These are phyloP conservation scores for Apiosordaria backusii DNA, from an alignment of 495 filamentous ascomycete species.

Conservation along the genomic window DNA sequence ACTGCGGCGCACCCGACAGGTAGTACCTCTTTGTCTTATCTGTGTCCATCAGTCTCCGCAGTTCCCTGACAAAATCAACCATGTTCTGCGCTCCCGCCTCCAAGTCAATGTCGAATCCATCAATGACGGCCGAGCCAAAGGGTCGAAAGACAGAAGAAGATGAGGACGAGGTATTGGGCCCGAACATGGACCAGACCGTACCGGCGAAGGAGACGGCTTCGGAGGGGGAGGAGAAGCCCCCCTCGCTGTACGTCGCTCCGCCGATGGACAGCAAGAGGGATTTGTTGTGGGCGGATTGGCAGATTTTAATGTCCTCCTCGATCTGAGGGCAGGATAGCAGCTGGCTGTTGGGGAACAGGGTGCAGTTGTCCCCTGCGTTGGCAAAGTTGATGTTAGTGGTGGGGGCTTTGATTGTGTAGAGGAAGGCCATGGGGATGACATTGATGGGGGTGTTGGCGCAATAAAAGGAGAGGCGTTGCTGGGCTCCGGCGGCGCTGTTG, in stretches of 20 bases:
- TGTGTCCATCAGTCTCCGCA: slow-evolving; percentile 53
- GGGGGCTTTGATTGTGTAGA: slow-evolving; percentile 54
- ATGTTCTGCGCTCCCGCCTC: slow-evolving; percentile 50
- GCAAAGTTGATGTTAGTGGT: slow-evolving; percentile 54
- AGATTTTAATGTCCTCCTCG: slow-evolving; percentile 60
- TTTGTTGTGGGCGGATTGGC: slow-evolving; percentile 58
- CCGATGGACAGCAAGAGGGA: slow-evolving; percentile 66
- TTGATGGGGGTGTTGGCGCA: slow-evolving; percentile 41
- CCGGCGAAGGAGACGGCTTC: slow-evolving; percentile 56
- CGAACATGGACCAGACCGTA: slow-evolving; percentile 66
- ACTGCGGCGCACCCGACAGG: slow-evolving; percentile 66
- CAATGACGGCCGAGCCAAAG: slow-evolving; percentile 60
- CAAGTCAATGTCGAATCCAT: slow-evolving; percentile 73
- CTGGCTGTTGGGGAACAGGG: slow-evolving; percentile 51
- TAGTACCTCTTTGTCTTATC: slow-evolving; percentile 52
- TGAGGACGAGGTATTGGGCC: slow-evolving; percentile 39
- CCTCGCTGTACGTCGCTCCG: slow-evolving; percentile 59
- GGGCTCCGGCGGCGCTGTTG: slow-evolving; percentile 33
- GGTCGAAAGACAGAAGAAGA: slow-evolving; percentile 49
- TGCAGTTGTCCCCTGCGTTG: slow-evolving; percentile 56
- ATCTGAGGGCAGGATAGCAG: slow-evolving; percentile 61
- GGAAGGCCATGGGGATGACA: slow-evolving; percentile 60
- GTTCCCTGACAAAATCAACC: slow-evolving; percentile 52
- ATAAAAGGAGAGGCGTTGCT: slow-evolving; percentile 51
- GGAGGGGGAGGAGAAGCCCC: slow-evolving; percentile 52